phyloP scores from a whole-genome alignment of 345 rosid species.

The Linum lewisii region DNA sequence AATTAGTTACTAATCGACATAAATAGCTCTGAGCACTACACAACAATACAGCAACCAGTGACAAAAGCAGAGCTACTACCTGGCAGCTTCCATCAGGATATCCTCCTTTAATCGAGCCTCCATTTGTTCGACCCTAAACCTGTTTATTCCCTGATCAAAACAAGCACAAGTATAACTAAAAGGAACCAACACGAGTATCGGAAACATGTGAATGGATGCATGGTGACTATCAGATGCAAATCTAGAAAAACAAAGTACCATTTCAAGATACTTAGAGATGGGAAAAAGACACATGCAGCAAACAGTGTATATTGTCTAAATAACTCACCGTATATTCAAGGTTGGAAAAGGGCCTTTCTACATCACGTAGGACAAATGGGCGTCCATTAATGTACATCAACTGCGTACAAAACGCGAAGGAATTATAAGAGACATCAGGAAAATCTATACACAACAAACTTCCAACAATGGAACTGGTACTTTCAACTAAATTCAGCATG shows the following conservation, averaged over 20 bases:
- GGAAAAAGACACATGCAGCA: too few species aligned
- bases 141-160: constrained; percentile 66
- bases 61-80: constrained; percentile 30
- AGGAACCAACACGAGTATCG: not conserved
- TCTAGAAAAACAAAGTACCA: not conserved
- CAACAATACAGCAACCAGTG: constrained; percentile 1
- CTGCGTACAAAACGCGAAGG: constrained; percentile 30
- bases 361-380: constrained; percentile 96
- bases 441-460: constrained; percentile 7
- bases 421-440: constrained; percentile 1
- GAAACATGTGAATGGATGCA: not conserved
- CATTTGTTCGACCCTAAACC: constrained; percentile 92
- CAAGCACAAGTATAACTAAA: not conserved
- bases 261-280: not conserved
- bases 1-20: not conserved
- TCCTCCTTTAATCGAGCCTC: constrained; percentile 88
- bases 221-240: not conserved
- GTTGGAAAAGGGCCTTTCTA: constrained; percentile 89
- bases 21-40: not conserved
- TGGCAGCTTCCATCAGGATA: constrained; percentile 78
- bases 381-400: constrained; percentile 86
- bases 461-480: not conserved
- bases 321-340: constrained; percentile 86
- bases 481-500: not conserved
- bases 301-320: constrained; percentile 1